Base-by-base conservation (phyloP, 306 rosid genomes). In the Ormosia emarginata region DNA sequence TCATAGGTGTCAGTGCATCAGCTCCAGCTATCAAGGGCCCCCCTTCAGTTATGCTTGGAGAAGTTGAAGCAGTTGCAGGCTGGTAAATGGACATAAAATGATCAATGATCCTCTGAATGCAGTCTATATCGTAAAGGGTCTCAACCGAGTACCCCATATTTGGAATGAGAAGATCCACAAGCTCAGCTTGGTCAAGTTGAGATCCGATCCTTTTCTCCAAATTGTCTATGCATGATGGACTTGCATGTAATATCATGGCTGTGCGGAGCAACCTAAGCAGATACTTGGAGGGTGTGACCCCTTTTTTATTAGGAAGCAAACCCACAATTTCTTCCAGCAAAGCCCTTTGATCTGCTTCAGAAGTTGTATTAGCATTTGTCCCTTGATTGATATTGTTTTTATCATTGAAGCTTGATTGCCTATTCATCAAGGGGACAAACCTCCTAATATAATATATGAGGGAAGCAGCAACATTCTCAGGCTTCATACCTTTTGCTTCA, bases 101-200 rank as follows among this genome's bases (percentile, higher is more conserved):
- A 41, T 90, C 92, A 75, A 90, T 71, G 80, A 94, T 91, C 86
- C 97, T 90, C 79, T 94, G 94, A 79, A 90, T 65, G 63, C 94
- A 90, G 30, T 94, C 98, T 76, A 89, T 72, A 78, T 94, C 97
- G 43, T 92, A 90, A n/a, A 94, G 95, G 37, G 98, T 94, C 83
- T 92, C 95, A 75, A 81, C 91, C 0, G 92, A 89, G 50, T 90
- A 78, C 1, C 97, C 97, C 90, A 87, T 88, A 74, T 90, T 94
- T 29, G 98, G 95, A 33, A 94, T 87, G 41, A 94, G 88, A 72
- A 92, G 89, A 85, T 94, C 97, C 47, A 86, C 86, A 33, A 92
- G 91, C 67, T 81, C 79, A 29, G 87, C 97, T 85, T 94, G 93
- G 69, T 94, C 94, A 70, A 94, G 82, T 69, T 94, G 98, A 37